These are phyloP conservation scores for Madurella mycetomatis DNA, from an alignment of 2,329 filamentous ascomycete species.

Conservation along the genomic window DNA sequence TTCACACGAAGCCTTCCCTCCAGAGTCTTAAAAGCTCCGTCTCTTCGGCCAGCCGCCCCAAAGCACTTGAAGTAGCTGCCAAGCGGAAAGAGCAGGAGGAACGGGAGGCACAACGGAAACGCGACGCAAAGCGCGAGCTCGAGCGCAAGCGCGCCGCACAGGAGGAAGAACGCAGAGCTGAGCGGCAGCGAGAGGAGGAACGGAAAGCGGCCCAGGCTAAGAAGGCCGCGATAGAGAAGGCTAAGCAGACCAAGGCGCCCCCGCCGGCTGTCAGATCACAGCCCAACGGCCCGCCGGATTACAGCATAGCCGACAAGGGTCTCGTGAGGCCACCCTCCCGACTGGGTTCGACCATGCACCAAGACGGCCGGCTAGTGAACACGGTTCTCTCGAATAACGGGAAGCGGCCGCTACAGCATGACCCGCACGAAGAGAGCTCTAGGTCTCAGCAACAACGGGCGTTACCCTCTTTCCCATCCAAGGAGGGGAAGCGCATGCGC, in stretches of 20 bases:
- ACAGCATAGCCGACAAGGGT: constrained; percentile 32
- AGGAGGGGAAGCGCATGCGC: constrained; percentile 74
- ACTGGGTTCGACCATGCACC: constrained; percentile 51
- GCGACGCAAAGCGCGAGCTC: constrained; percentile 74
- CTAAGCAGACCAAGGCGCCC: constrained; percentile 60
- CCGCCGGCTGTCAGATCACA: constrained; percentile 56
- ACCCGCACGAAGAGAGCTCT: constrained; percentile 53
- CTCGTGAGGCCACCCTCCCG: constrained; percentile 50
- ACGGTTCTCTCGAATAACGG: constrained; percentile 57
- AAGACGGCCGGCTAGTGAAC: constrained; percentile 61
- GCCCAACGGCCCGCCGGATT: constrained; percentile 48
- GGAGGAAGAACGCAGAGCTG: constrained; percentile 59
- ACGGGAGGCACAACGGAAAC: constrained; percentile 70
- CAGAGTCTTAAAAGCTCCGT: constrained; percentile 62
- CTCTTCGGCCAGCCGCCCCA: constrained; percentile 61
- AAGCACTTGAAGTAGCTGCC: constrained; percentile 69
- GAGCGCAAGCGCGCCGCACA: constrained; percentile 70
- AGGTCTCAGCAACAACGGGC: constrained; percentile 46
- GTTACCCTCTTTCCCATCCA: constrained; percentile 59
- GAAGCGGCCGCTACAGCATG: constrained; percentile 68
- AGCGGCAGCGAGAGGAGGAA: constrained; percentile 58
- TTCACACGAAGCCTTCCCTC: constrained; percentile 54
- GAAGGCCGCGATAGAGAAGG: constrained; percentile 59
- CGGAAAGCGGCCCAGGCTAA: constrained; percentile 47
- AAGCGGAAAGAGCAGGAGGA: constrained; percentile 85